Evolutionary conservation across 2,329 filamentous ascomycete species (phyloP).

Genomic region (Aspergillus nomiae): DNA sequence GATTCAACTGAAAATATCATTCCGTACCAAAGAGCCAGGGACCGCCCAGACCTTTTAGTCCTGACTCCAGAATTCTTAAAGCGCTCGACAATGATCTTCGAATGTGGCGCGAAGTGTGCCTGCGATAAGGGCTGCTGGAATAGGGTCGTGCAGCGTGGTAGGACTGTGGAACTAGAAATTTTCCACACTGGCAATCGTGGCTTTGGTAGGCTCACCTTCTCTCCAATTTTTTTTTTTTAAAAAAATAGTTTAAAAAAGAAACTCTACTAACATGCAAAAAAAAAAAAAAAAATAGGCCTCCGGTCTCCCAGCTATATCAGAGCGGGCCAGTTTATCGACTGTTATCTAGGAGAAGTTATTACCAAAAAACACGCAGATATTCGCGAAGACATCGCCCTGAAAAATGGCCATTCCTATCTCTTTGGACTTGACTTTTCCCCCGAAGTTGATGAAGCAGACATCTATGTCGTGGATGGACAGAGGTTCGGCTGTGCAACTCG

Average conservation of each 20-base stretch:
- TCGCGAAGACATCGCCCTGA: slow-evolving; percentile 36
- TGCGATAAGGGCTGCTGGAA: slow-evolving; percentile 44
- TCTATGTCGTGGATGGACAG: slow-evolving; percentile 47
- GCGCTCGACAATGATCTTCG: slow-evolving; percentile 40
- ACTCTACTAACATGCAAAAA: slow-evolving; percentile 9
- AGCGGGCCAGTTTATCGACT: slow-evolving; percentile 49
- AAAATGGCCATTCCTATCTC: slow-evolving; percentile 42
- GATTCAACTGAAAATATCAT: slow-evolving; percentile 32
- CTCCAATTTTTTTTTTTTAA: background rate
- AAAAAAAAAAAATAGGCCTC: slow-evolving; percentile 37
- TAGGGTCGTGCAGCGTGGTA: slow-evolving; percentile 43
- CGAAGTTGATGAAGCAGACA: slow-evolving; percentile 24
- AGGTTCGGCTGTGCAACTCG: slow-evolving; percentile 46
- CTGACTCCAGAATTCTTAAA: slow-evolving; percentile 34
- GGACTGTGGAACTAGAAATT: slow-evolving; percentile 44
- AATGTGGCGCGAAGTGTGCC: slow-evolving; percentile 43
- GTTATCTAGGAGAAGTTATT: slow-evolving; percentile 49
- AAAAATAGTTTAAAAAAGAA: background rate
- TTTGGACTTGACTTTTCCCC: slow-evolving; percentile 45
- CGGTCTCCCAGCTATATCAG: slow-evolving; percentile 41
- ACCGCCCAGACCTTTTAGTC: slow-evolving; percentile 24
- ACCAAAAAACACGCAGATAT: slow-evolving; percentile 37
- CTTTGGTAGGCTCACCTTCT: slow-evolving; percentile 34
- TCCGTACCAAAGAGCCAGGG: slow-evolving; percentile 28
- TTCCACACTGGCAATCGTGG: slow-evolving; percentile 46